Conservation (phyloP, 2,329 filamentous ascomycete genomes). For the Hypoxylon sp. region DNA sequence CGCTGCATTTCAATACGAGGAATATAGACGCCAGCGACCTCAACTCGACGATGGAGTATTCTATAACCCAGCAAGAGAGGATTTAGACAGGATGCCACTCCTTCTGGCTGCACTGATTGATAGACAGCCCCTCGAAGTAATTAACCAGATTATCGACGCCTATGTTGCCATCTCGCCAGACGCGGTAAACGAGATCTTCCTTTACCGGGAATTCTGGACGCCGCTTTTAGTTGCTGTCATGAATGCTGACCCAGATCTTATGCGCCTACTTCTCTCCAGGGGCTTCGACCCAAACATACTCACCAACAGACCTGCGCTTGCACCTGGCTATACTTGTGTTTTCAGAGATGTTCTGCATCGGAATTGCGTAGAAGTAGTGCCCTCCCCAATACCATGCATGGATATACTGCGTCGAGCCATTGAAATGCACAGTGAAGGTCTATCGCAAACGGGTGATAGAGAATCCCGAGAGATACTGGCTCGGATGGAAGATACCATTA, state of each 20-base stretch:
- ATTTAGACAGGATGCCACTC: background rate
- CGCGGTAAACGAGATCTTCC: background rate
- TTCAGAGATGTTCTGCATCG: too few species aligned
- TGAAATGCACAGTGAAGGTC: too few species aligned
- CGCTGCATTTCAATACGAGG: background rate
- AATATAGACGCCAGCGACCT: background rate
- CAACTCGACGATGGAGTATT: too few species aligned
- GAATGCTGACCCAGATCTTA: background rate
- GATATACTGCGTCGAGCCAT: too few species aligned
- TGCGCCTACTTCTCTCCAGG: background rate
- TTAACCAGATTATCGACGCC: background rate
- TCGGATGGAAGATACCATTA: background rate
- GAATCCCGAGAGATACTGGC: background rate
- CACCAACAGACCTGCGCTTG: too few species aligned
- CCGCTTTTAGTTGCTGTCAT: background rate
- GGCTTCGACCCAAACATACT: too few species aligned
- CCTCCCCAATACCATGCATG: too few species aligned
- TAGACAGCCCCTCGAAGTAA: background rate
- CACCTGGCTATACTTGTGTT: too few species aligned
- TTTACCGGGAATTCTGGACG: background rate
- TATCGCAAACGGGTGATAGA: too few species aligned
- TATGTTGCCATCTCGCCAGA: background rate
- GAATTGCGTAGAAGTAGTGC: too few species aligned
- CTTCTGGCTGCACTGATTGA: background rate
- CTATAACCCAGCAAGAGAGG: too few species aligned